phyloP scores from a whole-genome alignment of 2,329 filamentous ascomycete species.

The Dothidotthia symphoricarpi region DNA sequence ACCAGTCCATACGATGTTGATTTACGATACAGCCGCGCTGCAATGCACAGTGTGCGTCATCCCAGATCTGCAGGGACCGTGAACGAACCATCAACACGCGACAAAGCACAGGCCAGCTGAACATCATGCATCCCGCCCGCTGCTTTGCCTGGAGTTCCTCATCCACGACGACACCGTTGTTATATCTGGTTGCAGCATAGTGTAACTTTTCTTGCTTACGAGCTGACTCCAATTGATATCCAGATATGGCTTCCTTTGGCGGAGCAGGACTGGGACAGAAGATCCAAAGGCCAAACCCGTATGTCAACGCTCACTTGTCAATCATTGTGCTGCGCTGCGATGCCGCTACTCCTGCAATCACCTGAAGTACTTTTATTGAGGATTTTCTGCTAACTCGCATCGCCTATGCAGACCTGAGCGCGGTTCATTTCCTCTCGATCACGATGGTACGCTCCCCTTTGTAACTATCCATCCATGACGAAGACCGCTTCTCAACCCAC shows the following conservation, averaged over 20 bases:
- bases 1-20: too few species aligned
- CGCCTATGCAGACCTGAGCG: conserved; percentile 69
- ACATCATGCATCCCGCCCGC: not conserved
- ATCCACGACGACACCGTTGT: too few species aligned
- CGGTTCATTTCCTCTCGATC: conserved; percentile 94
- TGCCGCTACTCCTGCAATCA: not conserved
- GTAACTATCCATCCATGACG: too few species aligned
- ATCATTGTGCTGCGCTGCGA: not conserved
- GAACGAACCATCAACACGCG: too few species aligned
- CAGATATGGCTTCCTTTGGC: conserved; percentile 54
- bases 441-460: conserved; percentile 62
- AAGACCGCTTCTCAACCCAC: not conserved
- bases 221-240: not conserved
- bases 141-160: not conserved
- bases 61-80: too few species aligned
- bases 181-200: too few species aligned
- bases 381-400: conserved; percentile 8
- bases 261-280: conserved; percentile 65
- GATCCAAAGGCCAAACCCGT: conserved; percentile 69
- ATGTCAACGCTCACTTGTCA: conserved; percentile 42
- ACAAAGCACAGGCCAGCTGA: too few species aligned
- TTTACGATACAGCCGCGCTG: too few species aligned
- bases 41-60: too few species aligned
- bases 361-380: not conserved
- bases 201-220: not conserved